phyloP scores from a whole-genome alignment of 495 filamentous ascomycete genomes.

The Penicillium ochrochloron region DNA sequence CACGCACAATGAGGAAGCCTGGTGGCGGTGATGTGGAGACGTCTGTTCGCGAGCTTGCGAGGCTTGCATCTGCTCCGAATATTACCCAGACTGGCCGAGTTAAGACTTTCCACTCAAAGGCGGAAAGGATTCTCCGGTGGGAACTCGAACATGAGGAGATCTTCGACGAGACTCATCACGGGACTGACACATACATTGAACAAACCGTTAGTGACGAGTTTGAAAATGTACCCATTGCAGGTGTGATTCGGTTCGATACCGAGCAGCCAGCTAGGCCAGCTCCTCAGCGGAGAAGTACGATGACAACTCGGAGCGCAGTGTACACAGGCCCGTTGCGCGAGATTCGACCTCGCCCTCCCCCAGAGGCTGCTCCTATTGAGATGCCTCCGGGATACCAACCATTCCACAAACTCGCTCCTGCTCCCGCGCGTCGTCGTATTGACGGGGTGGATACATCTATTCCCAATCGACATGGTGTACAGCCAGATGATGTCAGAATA shows the following conservation, averaged over 20 bases:
- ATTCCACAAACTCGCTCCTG: not conserved
- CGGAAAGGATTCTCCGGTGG: conserved; percentile 41
- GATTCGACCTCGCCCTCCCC: not conserved
- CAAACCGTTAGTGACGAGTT: conserved; percentile 40
- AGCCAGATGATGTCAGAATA: conserved; percentile 5
- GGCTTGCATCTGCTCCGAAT: conserved; percentile 15
- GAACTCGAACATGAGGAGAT: conserved; percentile 43
- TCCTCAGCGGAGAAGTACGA: conserved; percentile 8
- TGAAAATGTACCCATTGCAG: conserved; percentile 37
- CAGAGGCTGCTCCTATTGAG: not conserved
- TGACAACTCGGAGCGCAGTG: not conserved
- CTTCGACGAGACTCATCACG: conserved; percentile 27
- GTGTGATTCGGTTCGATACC: conserved; percentile 41
- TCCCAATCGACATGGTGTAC: conserved; percentile 17
- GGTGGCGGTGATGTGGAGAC: conserved; percentile 20
- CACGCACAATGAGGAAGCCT: conserved; percentile 1
- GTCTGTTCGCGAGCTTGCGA: conserved; percentile 37
- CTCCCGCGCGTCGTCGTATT: conserved; percentile 30
- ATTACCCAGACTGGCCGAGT: not conserved
- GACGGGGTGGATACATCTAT: conserved; percentile 34
- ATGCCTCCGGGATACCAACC: not conserved
- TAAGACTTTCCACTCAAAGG: conserved; percentile 28
- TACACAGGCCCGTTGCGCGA: not conserved
- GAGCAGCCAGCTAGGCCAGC: conserved; percentile 21
- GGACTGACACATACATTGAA: conserved; percentile 36